phyloP scores from a whole-genome alignment of 108 stramenopile genomes.

The Ochromonas danica region DNA sequence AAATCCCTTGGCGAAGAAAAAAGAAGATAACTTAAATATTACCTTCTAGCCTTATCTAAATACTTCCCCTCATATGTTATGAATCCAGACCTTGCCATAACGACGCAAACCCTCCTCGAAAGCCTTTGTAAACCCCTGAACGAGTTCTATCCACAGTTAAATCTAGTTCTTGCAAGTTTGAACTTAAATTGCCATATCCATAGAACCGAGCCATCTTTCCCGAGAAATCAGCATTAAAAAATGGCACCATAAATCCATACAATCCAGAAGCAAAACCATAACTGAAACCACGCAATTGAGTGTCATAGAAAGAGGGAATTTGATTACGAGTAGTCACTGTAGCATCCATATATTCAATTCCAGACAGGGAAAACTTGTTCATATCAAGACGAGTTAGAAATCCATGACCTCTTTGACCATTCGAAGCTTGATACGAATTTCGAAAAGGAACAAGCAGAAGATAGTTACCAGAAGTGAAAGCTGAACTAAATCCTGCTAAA shows the following conservation, averaged over 20 bases:
- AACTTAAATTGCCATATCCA: background rate
- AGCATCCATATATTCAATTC: conserved; percentile 46
- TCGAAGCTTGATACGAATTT: conserved; percentile 36
- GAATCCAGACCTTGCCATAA: conserved; percentile 34
- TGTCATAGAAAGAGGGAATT: conserved; percentile 52
- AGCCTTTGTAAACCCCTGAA: background rate
- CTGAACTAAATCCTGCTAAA: conserved; percentile 34
- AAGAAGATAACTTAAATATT: too few species aligned
- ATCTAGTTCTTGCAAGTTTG: conserved; percentile 26
- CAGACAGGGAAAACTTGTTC: conserved; percentile 43
- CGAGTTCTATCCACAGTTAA: conserved; percentile 18
- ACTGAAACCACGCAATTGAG: conserved; percentile 49
- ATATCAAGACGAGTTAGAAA: conserved; percentile 47
- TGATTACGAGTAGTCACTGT: conserved; percentile 51
- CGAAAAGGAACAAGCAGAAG: conserved; percentile 53
- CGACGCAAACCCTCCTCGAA: conserved; percentile 26
- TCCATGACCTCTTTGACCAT: conserved; percentile 37
- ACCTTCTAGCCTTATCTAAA: too few species aligned
- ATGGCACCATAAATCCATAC: conserved; percentile 52
- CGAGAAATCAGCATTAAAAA: conserved; percentile 52
- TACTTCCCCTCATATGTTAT: too few species aligned
- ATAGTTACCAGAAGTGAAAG: conserved; percentile 46
- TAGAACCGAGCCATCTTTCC: conserved; percentile 55
- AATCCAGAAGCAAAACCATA: conserved; percentile 46
- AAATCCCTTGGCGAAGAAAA: too few species aligned